Base-by-base conservation (phyloP, 108 stramenopile genomes). In the Parietichytrium sp. region DNA sequence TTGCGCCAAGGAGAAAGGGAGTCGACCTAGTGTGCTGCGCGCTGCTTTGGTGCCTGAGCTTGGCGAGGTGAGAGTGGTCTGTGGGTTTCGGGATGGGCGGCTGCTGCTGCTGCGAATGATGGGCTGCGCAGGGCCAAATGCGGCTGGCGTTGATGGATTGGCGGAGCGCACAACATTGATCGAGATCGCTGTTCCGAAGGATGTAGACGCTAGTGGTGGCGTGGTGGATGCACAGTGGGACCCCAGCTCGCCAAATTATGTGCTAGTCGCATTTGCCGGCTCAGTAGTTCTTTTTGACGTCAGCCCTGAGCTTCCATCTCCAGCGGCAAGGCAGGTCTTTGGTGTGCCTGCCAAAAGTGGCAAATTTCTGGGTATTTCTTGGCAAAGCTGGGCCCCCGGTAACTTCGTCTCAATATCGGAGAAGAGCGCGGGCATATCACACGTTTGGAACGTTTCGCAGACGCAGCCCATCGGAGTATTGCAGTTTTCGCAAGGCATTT, bases 211-310 rank as follows among this genome's bases (percentile, higher is more conserved):
- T 15, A 72, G 38, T 0, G 61, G 61, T 25, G 38, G 61, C 33
- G 61, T 72, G 38, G 42, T 72, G 61, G 61, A 72, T 38, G 0
- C 45, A n/a, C 61, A 72, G 42, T 72, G 61, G 61, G 61, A 72
- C 33, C 61, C 61, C 23, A 45, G 36, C 61, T 72, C 61, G 33
- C 61, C 61, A 1, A 72, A 72, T 25, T 72, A 72, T 3, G 38
- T 72, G 10, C 61, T 72, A 10, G 61, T 42, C 7, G 61, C 61
- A 47, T 72, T 45, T 72, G 61, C 61, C 2, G 61, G 45, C 33
- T 72, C 38, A 33, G 61, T 45, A n/a, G 61, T 45, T n/a, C 13
- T 72, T 31, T 33, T n/a, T n/a, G n/a, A n/a, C n/a, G n/a, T n/a
- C n/a, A n/a, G n/a, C n/a, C n/a, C n/a, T n/a, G n/a, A n/a, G n/a